A percentile compares a stretch with the other conserved stretches of the same genome.
Evolutionary conservation across 345 rosid species (phyloP).

Genomic region (Syzygium aqueum): DNA sequence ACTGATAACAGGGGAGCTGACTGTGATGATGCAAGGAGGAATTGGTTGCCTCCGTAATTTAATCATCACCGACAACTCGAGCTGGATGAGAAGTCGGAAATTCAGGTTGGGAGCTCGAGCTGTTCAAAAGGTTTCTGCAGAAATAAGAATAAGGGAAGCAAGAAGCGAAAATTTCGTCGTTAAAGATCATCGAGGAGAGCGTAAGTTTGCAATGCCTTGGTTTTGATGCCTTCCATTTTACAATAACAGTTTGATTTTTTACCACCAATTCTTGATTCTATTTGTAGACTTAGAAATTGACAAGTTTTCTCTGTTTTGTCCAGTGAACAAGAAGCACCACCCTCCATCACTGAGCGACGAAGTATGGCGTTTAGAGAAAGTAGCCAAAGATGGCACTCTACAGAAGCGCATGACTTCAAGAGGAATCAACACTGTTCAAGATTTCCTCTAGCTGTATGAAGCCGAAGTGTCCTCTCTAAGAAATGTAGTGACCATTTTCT

Average conservation of each 20-base stretch:
- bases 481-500: constrained; percentile 24
- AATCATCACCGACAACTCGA: constrained; percentile 25
- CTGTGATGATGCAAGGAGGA: constrained; percentile 7
- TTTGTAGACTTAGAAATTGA: background rate
- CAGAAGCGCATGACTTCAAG: constrained; percentile 8
- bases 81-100: constrained; percentile 25
- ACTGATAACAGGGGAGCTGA: constrained; percentile 19
- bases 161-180: constrained; percentile 21
- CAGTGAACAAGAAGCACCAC: constrained; percentile 32
- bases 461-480: constrained; percentile 9
- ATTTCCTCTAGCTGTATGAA: constrained; percentile 10
- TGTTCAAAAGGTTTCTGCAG: background rate
- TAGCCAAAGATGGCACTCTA: constrained; percentile 23
- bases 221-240: background rate
- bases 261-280: background rate
- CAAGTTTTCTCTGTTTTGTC: background rate
- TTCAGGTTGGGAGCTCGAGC: constrained; percentile 23
- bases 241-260: background rate
- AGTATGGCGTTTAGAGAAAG: constrained; percentile 32
- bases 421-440: constrained; percentile 14
- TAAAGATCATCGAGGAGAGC: constrained; percentile 30
- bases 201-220: constrained; percentile 4
- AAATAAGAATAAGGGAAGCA: constrained; percentile 18
- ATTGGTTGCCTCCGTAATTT: constrained; percentile 12
- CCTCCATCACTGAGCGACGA: constrained; percentile 24